phyloP scores from a whole-genome alignment of 371 early-diverging fungal species.

The Apophysomyces ossiformis region DNA sequence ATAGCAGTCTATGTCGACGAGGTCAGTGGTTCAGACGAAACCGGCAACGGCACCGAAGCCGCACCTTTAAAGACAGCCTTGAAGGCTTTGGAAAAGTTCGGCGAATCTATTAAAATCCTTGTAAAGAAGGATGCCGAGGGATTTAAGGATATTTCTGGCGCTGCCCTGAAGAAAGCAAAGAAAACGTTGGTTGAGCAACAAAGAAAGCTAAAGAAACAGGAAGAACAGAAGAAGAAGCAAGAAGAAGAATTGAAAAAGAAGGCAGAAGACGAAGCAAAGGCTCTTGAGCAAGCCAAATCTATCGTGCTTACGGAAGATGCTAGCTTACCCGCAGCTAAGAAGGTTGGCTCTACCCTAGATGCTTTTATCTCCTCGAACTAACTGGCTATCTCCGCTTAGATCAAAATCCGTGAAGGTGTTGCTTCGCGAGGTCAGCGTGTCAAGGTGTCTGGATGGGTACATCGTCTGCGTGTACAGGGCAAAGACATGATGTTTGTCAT shows the following conservation, averaged over 20 bases:
- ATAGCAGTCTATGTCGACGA: conserved; percentile 70
- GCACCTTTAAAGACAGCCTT: conserved; percentile 74
- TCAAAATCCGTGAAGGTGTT: conserved; percentile 78
- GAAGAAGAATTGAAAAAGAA: conserved; percentile 70
- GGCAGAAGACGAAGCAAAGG: conserved; percentile 75
- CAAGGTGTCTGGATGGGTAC: conserved; percentile 95
- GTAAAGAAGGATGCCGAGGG: conserved; percentile 75
- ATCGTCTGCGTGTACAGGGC: conserved; percentile 94
- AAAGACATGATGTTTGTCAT: conserved; percentile 96
- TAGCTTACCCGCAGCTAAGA: conserved; percentile 76
- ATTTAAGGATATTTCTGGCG: conserved; percentile 80
- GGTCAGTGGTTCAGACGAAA: conserved; percentile 72
- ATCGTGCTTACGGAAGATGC: conserved; percentile 80
- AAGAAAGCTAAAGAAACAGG: conserved; percentile 74
- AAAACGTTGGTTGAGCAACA: conserved; percentile 75
- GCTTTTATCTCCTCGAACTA: neutral
- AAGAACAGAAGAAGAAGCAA: conserved; percentile 71
- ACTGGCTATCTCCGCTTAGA: conserved; percentile 48
- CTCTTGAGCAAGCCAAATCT: conserved; percentile 85
- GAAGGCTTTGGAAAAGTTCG: conserved; percentile 66
- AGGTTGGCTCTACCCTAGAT: conserved; percentile 41
- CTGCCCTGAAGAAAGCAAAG: conserved; percentile 93
- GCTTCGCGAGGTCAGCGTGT: conserved; percentile 82
- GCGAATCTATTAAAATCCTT: conserved; percentile 58
- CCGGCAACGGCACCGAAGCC: conserved; percentile 65